These are phyloP conservation scores for Nannizziopsis barbatae DNA, from an alignment of 2,329 filamentous ascomycete genomes.

Conservation along the genomic window DNA sequence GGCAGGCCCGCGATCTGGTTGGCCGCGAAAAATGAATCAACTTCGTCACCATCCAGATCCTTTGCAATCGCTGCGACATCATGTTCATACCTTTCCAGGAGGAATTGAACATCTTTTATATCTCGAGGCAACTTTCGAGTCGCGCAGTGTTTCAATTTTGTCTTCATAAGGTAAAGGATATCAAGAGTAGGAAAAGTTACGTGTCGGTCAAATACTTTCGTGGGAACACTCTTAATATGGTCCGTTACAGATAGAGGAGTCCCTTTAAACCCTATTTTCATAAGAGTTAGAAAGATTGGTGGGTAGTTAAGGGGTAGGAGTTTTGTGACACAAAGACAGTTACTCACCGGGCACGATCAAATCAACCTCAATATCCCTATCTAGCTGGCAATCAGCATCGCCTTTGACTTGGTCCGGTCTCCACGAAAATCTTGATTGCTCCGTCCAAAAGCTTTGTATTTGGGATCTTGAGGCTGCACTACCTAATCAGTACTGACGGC, in stretches of 20 bases:
- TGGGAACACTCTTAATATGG: not conserved
- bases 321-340: too few species aligned
- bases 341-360: not conserved
- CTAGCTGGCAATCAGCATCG: not conserved
- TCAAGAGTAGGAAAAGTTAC: not conserved
- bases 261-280: not conserved
- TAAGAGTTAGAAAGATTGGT: too few species aligned
- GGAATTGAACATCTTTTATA: not conserved
- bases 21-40: not conserved
- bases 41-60: not conserved
- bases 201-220: not conserved
- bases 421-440: not conserved
- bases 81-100: not conserved
- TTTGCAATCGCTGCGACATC: not conserved
- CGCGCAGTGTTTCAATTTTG: not conserved
- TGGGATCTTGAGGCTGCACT: not conserved
- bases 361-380: not conserved
- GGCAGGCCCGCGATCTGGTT: too few species aligned
- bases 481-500: not conserved
- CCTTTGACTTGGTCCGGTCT: not conserved
- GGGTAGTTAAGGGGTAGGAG: too few species aligned
- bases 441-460: not conserved
- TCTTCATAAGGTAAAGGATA: not conserved
- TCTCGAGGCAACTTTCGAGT: not conserved
- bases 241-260: not conserved